phyloP scores from a whole-genome alignment of 176 grass and related monocot species.

The Cenchrus fungigraminus region DNA sequence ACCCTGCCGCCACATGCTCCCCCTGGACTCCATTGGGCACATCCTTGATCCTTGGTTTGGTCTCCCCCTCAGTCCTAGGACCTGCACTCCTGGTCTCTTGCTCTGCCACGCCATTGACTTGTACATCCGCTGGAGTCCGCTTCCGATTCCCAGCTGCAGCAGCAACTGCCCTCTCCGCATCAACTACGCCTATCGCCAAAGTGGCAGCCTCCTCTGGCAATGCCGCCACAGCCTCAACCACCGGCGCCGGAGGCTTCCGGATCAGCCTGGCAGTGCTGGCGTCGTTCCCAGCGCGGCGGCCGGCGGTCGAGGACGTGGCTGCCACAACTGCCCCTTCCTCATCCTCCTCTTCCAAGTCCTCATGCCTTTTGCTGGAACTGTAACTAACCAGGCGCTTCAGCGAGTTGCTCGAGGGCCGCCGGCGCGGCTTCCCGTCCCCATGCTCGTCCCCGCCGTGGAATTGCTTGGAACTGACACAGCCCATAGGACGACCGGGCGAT shows the following conservation, averaged over 20 bases:
- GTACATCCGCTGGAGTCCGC: conserved; percentile 13
- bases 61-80: conserved; percentile 33
- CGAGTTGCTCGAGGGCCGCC: conserved; percentile 69
- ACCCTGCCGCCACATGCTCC: conserved; percentile 71
- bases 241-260: conserved; percentile 53
- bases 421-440: conserved; percentile 55
- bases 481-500: conserved; percentile 68
- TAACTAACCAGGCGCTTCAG: conserved; percentile 81
- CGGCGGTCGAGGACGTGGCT: conserved; percentile 39
- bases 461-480: conserved; percentile 88
- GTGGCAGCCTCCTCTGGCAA: conserved; percentile 37
- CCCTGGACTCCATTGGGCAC: conserved; percentile 62
- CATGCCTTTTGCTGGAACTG: conserved; percentile 74
- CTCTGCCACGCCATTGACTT: conserved; percentile 29
- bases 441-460: conserved; percentile 57
- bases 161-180: conserved; percentile 51
- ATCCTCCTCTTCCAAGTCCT: conserved; percentile 68
- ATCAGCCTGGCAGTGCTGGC: conserved; percentile 70
- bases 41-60: conserved; percentile 50
- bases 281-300: conserved; percentile 33
- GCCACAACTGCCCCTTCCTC: conserved; percentile 60
- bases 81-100: conserved; percentile 30
- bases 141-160: conserved; percentile 31
- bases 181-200: conserved; percentile 33
- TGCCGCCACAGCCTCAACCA: conserved; percentile 37